Evolutionary conservation across 352 stramenopile genomes (phyloP), one percentile per base, ranked within the genome.

Genomic region (Phytophthora macrochlamydospora): DNA sequence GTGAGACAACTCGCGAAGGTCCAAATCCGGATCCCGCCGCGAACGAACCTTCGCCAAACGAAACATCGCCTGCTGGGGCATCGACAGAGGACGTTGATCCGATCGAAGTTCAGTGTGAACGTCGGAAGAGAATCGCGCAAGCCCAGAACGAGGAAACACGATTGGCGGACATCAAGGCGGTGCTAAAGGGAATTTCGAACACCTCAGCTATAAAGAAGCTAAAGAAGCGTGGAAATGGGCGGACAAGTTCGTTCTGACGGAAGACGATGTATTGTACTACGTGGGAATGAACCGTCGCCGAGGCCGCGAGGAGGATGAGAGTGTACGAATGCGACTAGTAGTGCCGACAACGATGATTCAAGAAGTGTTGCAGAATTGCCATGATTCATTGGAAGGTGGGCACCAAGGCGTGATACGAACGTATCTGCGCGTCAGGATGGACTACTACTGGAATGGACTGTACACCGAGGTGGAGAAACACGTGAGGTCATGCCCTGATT

Each of bases 351-450:
- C 29, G 9, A 59, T 59, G 38, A 38, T 59, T n/a, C 43, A 62
- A 33, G 55, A 62, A 8, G 18, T 62, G 7, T 46, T 54, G n/a
- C 55, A 62, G 31, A 62, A 24, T 40, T 62, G 55, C 5, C 55
- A 62, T 14, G 55, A 62, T 18, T 54, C 44, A 6, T 5, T 50
- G 32, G 56, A 63, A 33, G 56, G 45, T 13, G 56, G 44, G 7
- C 45, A 62, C 6, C 46, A 62, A 51, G 56, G 56, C 3, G 49
- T 62, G 13, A 37, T 44, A n/a, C 45, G 44, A 40, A 62, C 56
- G 7, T 56, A 42, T 29, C 33, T 56, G 4, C 9, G 45, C 24
- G 37, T 49, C 44, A 1, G 55, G 49, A 14, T 24, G 40, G 40
- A 14, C 3, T 66, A 43, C 24, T 59, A 65, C 24, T 65, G 59